Base-by-base conservation (phyloP, 2,329 filamentous ascomycete species). In the Ophiostoma tasmaniense region DNA sequence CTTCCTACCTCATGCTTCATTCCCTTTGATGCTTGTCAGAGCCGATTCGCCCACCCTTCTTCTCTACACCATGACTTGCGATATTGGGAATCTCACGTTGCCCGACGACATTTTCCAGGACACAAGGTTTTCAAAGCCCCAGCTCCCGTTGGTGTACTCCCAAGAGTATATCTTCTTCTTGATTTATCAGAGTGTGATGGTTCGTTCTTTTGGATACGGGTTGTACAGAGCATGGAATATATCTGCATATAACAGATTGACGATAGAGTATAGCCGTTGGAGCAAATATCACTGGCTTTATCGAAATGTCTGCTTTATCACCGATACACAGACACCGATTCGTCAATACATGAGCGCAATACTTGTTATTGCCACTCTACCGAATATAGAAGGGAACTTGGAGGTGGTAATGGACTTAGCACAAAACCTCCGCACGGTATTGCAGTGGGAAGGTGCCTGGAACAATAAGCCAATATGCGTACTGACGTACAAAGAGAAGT, bases 371-470 rank as follows among this genome's bases (percentile, higher is more conserved):
- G n/a, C 50, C 1, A 55, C 50, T 45, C 17, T 45, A 6, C 42
- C 4, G 20, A 7, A 45, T n/a, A 45, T n/a, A n/a, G 1, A 5
- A 20, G 5, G 14, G 5, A 5, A 45, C 20, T n/a, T n/a, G 20
- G 2, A 2, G 1, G 1, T 7, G 1, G 42, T 7, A 6, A n/a
- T 6, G 17, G 7, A 20, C 7, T 7, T n/a, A 6, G 6, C 17
- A 45, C 14, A 55, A 10, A 14, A 17, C 11, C 50, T 55, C 11
- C 10, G 22, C 8, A 25, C 11, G 4, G 22, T 10, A 55, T 25
- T 55, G 22, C 50, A 25, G 50, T 13, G n/a, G 50, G 50, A 55
- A 3, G n/a, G 50, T 25, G n/a, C 50, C n/a, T 55, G 50, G 50
- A 3, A 55, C 50, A 22, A 55, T 1, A 55, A 4, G 50, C 22